A percentile compares a stretch with the other conserved stretches of the same genome.
These are phyloP conservation scores for Pseudogymnoascus sp. DNA, from an alignment of 2,329 filamentous ascomycete species.

Conservation along the genomic window DNA sequence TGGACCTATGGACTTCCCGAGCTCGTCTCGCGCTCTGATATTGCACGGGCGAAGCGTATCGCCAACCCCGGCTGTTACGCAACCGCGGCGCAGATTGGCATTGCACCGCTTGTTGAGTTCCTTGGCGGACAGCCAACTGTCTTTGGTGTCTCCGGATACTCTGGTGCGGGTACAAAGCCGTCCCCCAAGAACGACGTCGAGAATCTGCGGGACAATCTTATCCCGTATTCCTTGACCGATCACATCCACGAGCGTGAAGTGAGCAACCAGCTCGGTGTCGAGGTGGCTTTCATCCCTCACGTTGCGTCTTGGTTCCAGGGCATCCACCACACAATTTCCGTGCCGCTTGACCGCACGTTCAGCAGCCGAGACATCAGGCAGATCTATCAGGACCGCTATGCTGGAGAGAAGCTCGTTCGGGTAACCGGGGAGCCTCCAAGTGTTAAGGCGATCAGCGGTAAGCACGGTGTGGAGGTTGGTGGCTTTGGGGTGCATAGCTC, in stretches of 20 bases:
- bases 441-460: slow-evolving; percentile 76
- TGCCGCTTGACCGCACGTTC: slow-evolving; percentile 81
- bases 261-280: slow-evolving; percentile 63
- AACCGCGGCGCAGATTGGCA: slow-evolving; percentile 83
- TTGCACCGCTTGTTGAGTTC: slow-evolving; percentile 70
- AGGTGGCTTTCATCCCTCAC: slow-evolving; percentile 84
- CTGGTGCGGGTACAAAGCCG: slow-evolving; percentile 89
- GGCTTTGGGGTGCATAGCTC: slow-evolving; percentile 88
- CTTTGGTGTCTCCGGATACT: slow-evolving; percentile 91
- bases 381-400: slow-evolving; percentile 92
- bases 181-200: slow-evolving; percentile 88
- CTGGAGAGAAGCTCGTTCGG: slow-evolving; percentile 91
- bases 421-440: slow-evolving; percentile 79
- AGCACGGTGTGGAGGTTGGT: slow-evolving; percentile 88
- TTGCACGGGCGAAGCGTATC: slow-evolving; percentile 74
- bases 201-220: slow-evolving; percentile 76
- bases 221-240: slow-evolving; percentile 84
- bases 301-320: slow-evolving; percentile 97
- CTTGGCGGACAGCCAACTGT: slow-evolving; percentile 72
- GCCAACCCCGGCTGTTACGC: slow-evolving; percentile 94
- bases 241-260: slow-evolving; percentile 96
- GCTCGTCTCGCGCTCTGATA: slow-evolving; percentile 66
- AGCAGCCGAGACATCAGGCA: slow-evolving; percentile 86
- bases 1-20: slow-evolving; percentile 93
- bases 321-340: slow-evolving; percentile 84